A percentile compares a stretch with the other conserved stretches of the same genome.
Conservation (phyloP, 139 green algal genomes). For the Chlorella vulgaris region DNA sequence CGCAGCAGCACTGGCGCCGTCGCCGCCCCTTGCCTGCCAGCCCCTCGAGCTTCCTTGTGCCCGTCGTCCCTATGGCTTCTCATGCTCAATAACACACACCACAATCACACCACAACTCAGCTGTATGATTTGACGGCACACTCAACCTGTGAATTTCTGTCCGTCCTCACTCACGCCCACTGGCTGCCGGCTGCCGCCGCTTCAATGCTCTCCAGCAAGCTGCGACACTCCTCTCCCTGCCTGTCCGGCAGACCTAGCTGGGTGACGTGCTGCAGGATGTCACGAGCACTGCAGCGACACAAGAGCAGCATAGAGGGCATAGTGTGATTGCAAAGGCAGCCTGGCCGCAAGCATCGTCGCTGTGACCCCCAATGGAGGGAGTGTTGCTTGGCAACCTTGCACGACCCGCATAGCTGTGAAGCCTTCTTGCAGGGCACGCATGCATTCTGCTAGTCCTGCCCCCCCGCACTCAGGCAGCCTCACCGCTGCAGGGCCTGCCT, state of each 20-base stretch:
- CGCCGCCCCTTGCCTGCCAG: too few relatives aligned
- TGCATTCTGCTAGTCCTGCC: background rate
- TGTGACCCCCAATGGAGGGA: too few relatives aligned
- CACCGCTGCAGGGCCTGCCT: constrained; percentile 16
- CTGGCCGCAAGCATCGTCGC: background rate
- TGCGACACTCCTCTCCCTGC: background rate
- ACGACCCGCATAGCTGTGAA: too few relatives aligned
- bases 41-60: too few relatives aligned
- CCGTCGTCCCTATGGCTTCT: too few relatives aligned
- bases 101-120: too few relatives aligned
- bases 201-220: background rate
- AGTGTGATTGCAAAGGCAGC: background rate
- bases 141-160: too few relatives aligned
- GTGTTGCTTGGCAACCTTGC: background rate
- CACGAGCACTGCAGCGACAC: background rate
- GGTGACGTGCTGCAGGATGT: background rate
- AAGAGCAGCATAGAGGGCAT: too few relatives aligned
- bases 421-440: background rate
- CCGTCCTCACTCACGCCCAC: too few relatives aligned
- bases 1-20: too few relatives aligned
- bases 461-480: background rate
- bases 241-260: background rate
- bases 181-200: background rate
- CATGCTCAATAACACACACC: too few relatives aligned
- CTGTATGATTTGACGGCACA: too few relatives aligned